Base-by-base conservation (phyloP, 208 protist species). In the Crithidia brevicula region DNA sequence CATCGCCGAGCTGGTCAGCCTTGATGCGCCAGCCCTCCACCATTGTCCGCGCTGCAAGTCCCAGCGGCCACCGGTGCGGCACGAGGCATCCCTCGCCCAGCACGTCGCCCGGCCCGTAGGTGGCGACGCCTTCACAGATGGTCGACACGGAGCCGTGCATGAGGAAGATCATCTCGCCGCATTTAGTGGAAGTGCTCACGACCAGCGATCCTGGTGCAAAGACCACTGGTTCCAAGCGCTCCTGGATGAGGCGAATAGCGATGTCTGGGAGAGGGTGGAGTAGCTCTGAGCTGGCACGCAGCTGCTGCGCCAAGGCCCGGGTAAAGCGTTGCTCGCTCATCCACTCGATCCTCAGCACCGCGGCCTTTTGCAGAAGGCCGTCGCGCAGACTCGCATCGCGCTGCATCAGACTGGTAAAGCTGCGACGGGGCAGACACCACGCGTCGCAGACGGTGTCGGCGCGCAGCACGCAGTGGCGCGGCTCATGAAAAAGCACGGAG, bases 1-100 rank as follows among this genome's bases (percentile, higher is more conserved):
- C 90, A 49, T 92, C 86, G 43, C 77, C 57, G 38, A 93, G 82
- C 22, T 79, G 43, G n/a, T 79, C 72, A 6, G 77, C 82, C 42
- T 58, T 77, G 36, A 96, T 77, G 46, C 79, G 73, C 91, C 91
- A 96, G n/a, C 91, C 85, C 69, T 96, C 91, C 70, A 96, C 87
- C 85, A 96, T 96, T 27, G 83, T 79, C 47, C 84, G 80, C 9
- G 91, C 87, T 4, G 85, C 70, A 11, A 93, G 78, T 1, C 78
- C 86, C 11, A 96, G 34, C 16, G 91, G 91, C 87, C 91, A 96
- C 64, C 91, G 87, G 65, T 96, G 91, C 23, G 72, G 57, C 22
- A 96, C 74, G n/a, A 96, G 79, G 61, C 79, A 90, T 22, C 83
- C 77, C 56, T 89, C 91, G 33, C 91, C 91, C 61, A 96, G 74